Evolutionary conservation across 2,329 filamentous ascomycete genomes (phyloP).

Genomic region (Phialocephala sp.): DNA sequence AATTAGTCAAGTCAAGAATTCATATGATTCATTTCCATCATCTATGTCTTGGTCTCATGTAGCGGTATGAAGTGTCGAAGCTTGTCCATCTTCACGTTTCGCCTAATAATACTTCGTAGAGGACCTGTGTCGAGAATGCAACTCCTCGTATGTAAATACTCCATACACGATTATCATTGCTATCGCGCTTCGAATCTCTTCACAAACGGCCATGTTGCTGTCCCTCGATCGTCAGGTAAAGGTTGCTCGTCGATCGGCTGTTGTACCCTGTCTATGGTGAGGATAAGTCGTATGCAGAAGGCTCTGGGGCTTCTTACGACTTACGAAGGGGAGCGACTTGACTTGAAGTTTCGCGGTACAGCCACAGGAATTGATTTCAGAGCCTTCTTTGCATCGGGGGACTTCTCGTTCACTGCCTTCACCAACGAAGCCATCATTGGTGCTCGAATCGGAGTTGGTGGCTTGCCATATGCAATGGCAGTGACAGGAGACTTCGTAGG

Average conservation of each 20-base stretch:
- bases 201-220: slow-evolving; percentile 33
- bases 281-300: slow-evolving; percentile 6
- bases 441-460: slow-evolving; percentile 20
- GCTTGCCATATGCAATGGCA: slow-evolving; percentile 33
- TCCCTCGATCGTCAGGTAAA: slow-evolving; percentile 10
- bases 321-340: slow-evolving; percentile 32
- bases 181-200: slow-evolving; percentile 24
- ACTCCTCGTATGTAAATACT: slow-evolving; percentile 6
- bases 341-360: slow-evolving; percentile 30
- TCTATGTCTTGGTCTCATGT: background rate
- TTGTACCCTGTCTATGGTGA: slow-evolving; percentile 2
- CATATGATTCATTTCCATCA: background rate
- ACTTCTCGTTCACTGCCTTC: background rate
- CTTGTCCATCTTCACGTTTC: background rate
- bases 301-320: slow-evolving; percentile 34
- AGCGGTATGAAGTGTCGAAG: slow-evolving; percentile 4
- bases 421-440: slow-evolving; percentile 17
- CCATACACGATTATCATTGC: background rate
- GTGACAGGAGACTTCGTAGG: slow-evolving; percentile 27
- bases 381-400: slow-evolving; percentile 13
- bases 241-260: slow-evolving; percentile 12
- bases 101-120: slow-evolving; percentile 9
- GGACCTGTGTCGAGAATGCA: slow-evolving; percentile 1
- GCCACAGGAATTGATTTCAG: slow-evolving; percentile 24
- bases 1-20: background rate